Conservation (phyloP, 2,329 filamentous ascomycete genomes). For the Aspergillus fumigatus region DNA sequence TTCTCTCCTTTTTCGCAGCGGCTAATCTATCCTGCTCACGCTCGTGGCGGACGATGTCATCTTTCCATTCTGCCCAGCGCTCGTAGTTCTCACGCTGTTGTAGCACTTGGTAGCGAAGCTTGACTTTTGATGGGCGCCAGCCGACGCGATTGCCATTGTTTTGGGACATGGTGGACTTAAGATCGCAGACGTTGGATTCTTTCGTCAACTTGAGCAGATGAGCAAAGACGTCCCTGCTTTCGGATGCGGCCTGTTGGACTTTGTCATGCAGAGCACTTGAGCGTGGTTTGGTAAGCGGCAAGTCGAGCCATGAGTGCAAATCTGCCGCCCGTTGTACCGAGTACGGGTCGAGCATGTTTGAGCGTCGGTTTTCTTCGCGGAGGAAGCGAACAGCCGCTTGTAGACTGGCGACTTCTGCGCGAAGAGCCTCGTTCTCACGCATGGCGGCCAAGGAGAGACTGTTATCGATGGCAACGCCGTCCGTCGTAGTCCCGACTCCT, state of each 20-base stretch:
- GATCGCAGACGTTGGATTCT: slow-evolving; percentile 36
- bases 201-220: slow-evolving; percentile 42
- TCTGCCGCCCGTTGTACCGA: slow-evolving; percentile 38
- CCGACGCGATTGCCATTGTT: slow-evolving; percentile 24
- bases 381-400: slow-evolving; percentile 45
- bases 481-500: slow-evolving; percentile 31
- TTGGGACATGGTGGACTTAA: slow-evolving; percentile 31
- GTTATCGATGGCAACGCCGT: slow-evolving; percentile 35
- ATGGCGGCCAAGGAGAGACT: slow-evolving; percentile 37
- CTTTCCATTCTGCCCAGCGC: slow-evolving; percentile 43
- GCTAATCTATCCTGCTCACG: slow-evolving; percentile 34
- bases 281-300: slow-evolving; percentile 29
- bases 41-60: slow-evolving; percentile 36
- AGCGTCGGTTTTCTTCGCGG: slow-evolving; percentile 41
- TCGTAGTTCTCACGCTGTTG: slow-evolving; percentile 44
- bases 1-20: slow-evolving; percentile 30
- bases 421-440: slow-evolving; percentile 41
- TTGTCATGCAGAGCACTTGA: slow-evolving; percentile 26
- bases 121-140: slow-evolving; percentile 42
- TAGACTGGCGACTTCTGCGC: slow-evolving; percentile 40
- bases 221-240: slow-evolving; percentile 40
- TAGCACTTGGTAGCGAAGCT: slow-evolving; percentile 41
- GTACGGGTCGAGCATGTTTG: slow-evolving; percentile 38
- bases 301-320: slow-evolving; percentile 42
- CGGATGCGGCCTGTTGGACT: slow-evolving; percentile 32